Percentiles rank a stretch among this genome's conserved stretches.
Evolutionary conservation across 2,329 filamentous ascomycete genomes (phyloP).

Genomic region (Phialemonium atrogriseum): DNA sequence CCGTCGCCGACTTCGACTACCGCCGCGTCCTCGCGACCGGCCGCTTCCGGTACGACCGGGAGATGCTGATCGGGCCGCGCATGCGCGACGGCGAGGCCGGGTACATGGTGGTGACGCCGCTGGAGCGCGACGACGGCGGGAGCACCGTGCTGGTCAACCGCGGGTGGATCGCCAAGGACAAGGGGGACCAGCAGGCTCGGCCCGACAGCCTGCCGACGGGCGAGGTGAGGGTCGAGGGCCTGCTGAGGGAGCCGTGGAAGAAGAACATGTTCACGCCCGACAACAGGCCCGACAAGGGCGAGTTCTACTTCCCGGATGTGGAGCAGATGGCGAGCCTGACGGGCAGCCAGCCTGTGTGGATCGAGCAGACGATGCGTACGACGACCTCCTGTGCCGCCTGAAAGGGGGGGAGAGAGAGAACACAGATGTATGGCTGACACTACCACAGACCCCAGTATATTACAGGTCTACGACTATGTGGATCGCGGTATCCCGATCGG

Average conservation of each 20-base stretch:
- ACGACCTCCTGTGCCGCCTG: slow-evolving; percentile 5
- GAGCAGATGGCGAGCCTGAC: slow-evolving; percentile 78
- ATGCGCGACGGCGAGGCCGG: slow-evolving; percentile 85
- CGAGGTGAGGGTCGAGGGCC: slow-evolving; percentile 70
- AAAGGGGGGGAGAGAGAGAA: not conserved
- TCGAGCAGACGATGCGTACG: slow-evolving; percentile 90
- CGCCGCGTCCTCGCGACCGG: slow-evolving; percentile 72
- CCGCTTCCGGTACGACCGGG: slow-evolving; percentile 72
- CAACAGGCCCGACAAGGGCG: slow-evolving; percentile 72
- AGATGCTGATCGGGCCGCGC: slow-evolving; percentile 92
- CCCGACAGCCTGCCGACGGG: slow-evolving; percentile 58
- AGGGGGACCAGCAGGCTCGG: slow-evolving; percentile 55
- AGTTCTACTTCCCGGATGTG: slow-evolving; percentile 95
- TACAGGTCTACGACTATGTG: slow-evolving; percentile 68
- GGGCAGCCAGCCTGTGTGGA: slow-evolving; percentile 83
- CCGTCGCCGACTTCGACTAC: slow-evolving; percentile 85
- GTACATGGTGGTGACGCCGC: slow-evolving; percentile 82
- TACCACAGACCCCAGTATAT: slow-evolving; percentile 62
- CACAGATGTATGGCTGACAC: slow-evolving; percentile 9
- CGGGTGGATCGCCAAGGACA: slow-evolving; percentile 82
- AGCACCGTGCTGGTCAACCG: slow-evolving; percentile 79
- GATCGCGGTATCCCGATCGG: slow-evolving; percentile 83
- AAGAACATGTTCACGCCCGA: slow-evolving; percentile 97
- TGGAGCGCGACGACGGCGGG: slow-evolving; percentile 57
- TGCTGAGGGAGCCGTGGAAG: slow-evolving; percentile 86